These are phyloP conservation scores for Globisporangium alternatum DNA, from an alignment of 352 stramenopile species.

Conservation along the genomic window DNA sequence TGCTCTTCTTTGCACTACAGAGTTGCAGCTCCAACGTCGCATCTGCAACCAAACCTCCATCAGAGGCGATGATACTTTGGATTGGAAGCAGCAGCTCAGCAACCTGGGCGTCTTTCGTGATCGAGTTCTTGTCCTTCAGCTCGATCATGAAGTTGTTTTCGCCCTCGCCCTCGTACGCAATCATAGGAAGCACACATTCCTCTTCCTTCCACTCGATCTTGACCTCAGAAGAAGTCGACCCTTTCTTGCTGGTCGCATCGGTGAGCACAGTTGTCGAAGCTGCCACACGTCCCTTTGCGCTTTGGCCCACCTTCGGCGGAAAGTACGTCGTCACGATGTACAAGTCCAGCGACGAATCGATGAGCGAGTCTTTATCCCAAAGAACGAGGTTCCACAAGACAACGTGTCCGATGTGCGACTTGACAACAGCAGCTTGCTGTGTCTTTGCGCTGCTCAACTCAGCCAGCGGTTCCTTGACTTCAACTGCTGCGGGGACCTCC, in stretches of 20 bases:
- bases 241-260: slow-evolving; percentile 26
- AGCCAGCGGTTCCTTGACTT: not conserved
- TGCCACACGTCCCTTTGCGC: slow-evolving; percentile 4
- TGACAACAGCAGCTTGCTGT: not conserved
- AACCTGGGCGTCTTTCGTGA: slow-evolving; percentile 35
- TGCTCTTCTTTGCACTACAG: not conserved
- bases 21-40: slow-evolving; percentile 5
- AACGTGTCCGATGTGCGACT: slow-evolving; percentile 20
- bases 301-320: not conserved
- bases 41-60: slow-evolving; percentile 3
- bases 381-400: slow-evolving; percentile 25
- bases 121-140: slow-evolving; percentile 49
- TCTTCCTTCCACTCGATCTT: slow-evolving; percentile 29
- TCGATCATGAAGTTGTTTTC: slow-evolving; percentile 19
- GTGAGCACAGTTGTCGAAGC: slow-evolving; percentile 24
- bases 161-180: slow-evolving; percentile 2
- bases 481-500: not conserved
- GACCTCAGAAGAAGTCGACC: not conserved
- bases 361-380: slow-evolving; percentile 17
- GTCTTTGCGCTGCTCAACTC: not conserved
- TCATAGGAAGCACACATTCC: slow-evolving; percentile 27
- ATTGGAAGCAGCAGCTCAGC: slow-evolving; percentile 20
- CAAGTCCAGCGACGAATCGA: slow-evolving; percentile 36
- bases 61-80: slow-evolving; percentile 7
- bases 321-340: slow-evolving; percentile 28